These are phyloP conservation scores for Gaeumannomyces sp. DNA, from an alignment of 2,329 filamentous ascomycete genomes.

Conservation along the genomic window DNA sequence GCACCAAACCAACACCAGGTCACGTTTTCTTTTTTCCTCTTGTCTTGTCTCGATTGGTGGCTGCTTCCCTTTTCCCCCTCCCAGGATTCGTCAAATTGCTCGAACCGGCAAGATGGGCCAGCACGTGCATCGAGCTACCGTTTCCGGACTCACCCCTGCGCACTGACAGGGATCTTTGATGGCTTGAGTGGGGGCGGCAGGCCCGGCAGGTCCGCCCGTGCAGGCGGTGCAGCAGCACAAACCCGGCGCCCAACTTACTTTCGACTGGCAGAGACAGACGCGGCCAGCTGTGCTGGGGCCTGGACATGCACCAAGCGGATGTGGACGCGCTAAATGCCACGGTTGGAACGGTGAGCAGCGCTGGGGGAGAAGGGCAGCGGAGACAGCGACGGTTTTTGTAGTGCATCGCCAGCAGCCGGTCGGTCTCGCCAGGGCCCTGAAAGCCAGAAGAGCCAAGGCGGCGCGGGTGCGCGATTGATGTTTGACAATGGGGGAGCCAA, in stretches of 20 bases:
- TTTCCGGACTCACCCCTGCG: conserved; percentile 8
- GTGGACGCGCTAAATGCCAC: background rate
- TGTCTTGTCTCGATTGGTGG: background rate
- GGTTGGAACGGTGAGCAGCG: background rate
- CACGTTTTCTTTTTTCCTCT: conserved; percentile 2
- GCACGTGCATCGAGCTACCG: conserved; percentile 8
- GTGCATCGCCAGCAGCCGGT: background rate
- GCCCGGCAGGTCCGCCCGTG: background rate
- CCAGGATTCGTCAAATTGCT: background rate
- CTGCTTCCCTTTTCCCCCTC: conserved; percentile 6
- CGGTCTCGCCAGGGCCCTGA: background rate
- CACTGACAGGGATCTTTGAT: conserved; percentile 9
- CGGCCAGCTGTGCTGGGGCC: background rate
- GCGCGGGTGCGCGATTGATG: background rate
- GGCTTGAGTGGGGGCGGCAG: conserved; percentile 6
- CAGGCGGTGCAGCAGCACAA: background rate
- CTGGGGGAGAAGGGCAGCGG: background rate
- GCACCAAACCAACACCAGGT: conserved; percentile 8
- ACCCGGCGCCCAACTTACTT: background rate
- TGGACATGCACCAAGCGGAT: background rate
- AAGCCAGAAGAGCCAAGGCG: background rate
- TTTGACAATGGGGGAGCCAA: background rate
- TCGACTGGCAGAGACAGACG: background rate
- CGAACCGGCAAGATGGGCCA: conserved; percentile 4
- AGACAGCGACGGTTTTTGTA: background rate